Evolutionary conservation across 345 rosid species (phyloP), one percentile per base, ranked within the genome.

Genomic region (Corchorus capsularis): DNA sequence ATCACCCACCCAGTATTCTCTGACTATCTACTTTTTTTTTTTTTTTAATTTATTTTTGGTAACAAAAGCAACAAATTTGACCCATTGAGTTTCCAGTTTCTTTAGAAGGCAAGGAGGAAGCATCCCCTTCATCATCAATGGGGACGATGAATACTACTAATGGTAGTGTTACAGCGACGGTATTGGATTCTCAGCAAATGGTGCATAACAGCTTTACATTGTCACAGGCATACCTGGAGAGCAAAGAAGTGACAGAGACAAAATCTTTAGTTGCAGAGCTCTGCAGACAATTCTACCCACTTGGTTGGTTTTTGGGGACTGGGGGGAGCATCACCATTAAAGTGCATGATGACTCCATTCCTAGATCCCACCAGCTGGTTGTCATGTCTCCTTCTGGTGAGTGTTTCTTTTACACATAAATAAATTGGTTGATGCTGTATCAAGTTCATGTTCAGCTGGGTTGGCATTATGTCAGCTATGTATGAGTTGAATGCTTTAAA

Each of bases 331-430:
- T 84, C 80, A 82, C 85, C 53, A 66, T 79, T 67, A 82, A 82
- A 78, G 80, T 79, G 72, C 78, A 82, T 45, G 87, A 82, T 57
- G 80, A 80, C 46, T 76, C 82, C 57, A 64, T 86, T 54, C 84
- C 85, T 19, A 82, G 57, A 57, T 47, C 69, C 12, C 49, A 78
- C 16, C 89, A 82, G 74, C 79, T 86, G 63, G 71, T 83, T 50
- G 75, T 86, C 78, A 84, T 86, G 85, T 86, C 89, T 41, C 84
- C 89, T 71, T 83, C 89, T 76, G 85, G 89, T 86, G 72, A 16
- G 37, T 16, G 50, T 16, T 9, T 10, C 34, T 34, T 74, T 3
- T 47, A 14, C 2, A 41, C 50, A 5, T 22, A 11, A 1, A 63
- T 72, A 45, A 12, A 16, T 4, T 7, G 5, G 39, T 60, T 60